Base-by-base conservation (phyloP, 1,139 yeast genomes). In the Blastobotrys malaysiensis region DNA sequence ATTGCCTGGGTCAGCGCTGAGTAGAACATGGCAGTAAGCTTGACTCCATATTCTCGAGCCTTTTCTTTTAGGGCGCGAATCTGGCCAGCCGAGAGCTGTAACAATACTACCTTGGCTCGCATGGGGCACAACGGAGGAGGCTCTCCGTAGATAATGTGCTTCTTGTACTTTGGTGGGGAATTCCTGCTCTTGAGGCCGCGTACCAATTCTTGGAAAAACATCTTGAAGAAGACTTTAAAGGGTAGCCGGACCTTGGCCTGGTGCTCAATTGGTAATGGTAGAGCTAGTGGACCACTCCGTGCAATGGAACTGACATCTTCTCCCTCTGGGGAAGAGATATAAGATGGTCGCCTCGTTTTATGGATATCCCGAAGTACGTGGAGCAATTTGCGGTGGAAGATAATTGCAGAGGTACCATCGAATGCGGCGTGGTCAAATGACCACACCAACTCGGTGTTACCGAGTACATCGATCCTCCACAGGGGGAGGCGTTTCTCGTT, bases 371-470 rank as follows among this genome's bases (percentile, higher is more conserved):
- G 48, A 31, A 59, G 51, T 16, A 49, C 45, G 7, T 49, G 45
- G 4, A 59, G 39, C 44, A 62, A 54, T 45, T 52, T 46, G 9
- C 51, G 48, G 45, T 63, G 66, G 51, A 62, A 63, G 21, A 49
- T 26, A 4, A 59, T 51, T 1, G 64, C 65, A 9, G 61, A 56
- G 46, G 47, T 55, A 44, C 65, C 66, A 39, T 63, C 66, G 50
- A 57, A 58, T 6, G 51, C 48, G 9, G 58, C 21, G 50, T 62
- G 66, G 50, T 62, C 62, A 48, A 59, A 61, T 9, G 50, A 57
- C 58, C 59, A 63, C 31, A 61, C 55, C 3, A 58, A 52, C n/a
- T 48, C 52, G 5, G 43, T 44, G 16, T 50, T 53, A 13, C 53
- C 55, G 11, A 58, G 21, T 9, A 63, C 59, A 31, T 56, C 52